Base-by-base conservation (phyloP, 2,329 filamentous ascomycete species). In the Fusarium virguliforme region DNA sequence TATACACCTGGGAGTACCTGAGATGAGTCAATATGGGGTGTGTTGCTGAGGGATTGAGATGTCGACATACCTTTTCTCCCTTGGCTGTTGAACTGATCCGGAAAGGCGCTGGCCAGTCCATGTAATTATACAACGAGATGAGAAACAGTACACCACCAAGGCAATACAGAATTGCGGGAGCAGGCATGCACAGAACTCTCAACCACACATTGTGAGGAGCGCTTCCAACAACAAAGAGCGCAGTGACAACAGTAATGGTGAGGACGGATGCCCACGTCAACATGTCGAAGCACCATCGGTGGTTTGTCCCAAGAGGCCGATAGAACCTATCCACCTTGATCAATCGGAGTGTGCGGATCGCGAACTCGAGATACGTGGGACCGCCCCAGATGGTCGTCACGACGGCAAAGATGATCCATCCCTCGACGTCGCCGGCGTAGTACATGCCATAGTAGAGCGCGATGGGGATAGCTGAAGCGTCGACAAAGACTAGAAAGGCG, bases 31-130 rank as follows among this genome's bases (percentile, higher is more conserved):
- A 84, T 6, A 64, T n/a, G 4, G 2, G 4, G 13, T 8, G 4
- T 26, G 7, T 1, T n/a, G 1, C 10, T 22, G 13, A 8, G 18
- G 18, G n/a, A 3, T 1, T 37, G 12, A 3, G 40, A 8, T 8
- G 8, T 28, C 8, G 2, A 60, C 70, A 4, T 74, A 82, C 81
- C 75, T 74, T 75, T 67, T 79, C 80, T 18, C 89, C 89, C 74
- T 89, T 90, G 1, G 84, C 84, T 0, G 89, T 88, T 2, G 90
- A 91, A 59, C 88, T 91, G 67, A 92, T 88, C 50, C 88, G 86
- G 74, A 89, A 90, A 0, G 88, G 89, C 0, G 89, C 86, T 15
- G 78, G 80, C 76, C 81, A 81, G 5, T 81, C 83, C 77, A 80
- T 80, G 37, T 70, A 55, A 34, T 78, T 74, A 35, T 71, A 81